Evolutionary conservation across 306 rosid genomes (phyloP).

Genomic region (Vigna mungo): DNA sequence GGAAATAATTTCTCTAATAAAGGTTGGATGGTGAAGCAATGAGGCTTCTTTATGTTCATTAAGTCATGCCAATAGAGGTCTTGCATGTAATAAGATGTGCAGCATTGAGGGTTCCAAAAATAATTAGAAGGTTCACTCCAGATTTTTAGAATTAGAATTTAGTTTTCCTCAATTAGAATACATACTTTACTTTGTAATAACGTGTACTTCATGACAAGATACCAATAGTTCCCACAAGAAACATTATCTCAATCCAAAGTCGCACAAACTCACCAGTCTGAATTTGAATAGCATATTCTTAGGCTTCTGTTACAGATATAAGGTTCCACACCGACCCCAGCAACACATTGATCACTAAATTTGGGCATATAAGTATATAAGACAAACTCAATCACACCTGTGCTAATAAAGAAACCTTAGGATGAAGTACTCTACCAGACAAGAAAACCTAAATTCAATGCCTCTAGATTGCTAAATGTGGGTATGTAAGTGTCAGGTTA

Average conservation of each 20-base stretch:
- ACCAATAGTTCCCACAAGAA: slow-evolving; percentile 19
- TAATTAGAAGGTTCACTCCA: too few species aligned
- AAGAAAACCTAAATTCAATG: slow-evolving; percentile 7
- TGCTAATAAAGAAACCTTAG: background rate
- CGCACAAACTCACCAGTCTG: background rate
- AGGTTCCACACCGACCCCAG: background rate
- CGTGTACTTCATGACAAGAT: background rate
- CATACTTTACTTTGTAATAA: background rate
- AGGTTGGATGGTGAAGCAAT: too few species aligned
- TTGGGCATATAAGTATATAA: background rate
- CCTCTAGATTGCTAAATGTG: background rate
- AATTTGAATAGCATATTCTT: background rate
- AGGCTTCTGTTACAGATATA: background rate
- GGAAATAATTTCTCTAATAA: too few species aligned
- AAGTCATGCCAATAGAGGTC: too few species aligned
- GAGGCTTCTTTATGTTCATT: too few species aligned
- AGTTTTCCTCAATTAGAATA: background rate
- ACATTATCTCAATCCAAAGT: background rate
- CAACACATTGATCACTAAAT: background rate
- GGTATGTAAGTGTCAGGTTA: background rate
- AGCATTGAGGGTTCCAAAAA: too few species aligned
- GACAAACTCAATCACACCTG: background rate
- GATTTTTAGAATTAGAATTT: background rate
- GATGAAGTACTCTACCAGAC: slow-evolving; percentile 1
- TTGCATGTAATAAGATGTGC: too few species aligned